Percentiles rank a stretch among this genome's conserved stretches.
phyloP scores from a whole-genome alignment of 495 filamentous ascomycete genomes.

The Penicillium diatomitis region DNA sequence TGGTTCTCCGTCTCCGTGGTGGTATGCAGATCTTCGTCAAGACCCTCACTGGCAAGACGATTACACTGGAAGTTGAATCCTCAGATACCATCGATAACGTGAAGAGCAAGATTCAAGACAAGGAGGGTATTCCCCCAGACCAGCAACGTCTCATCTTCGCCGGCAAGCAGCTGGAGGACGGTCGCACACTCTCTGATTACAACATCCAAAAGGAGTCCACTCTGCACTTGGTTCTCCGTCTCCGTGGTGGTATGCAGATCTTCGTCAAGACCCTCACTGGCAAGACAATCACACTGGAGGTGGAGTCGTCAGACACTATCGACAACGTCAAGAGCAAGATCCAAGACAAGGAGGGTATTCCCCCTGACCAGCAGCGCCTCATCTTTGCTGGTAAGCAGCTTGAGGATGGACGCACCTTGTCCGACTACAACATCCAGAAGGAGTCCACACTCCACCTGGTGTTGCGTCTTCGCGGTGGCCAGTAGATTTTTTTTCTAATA shows the following conservation, averaged over 20 bases:
- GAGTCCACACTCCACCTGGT: constrained; percentile 84
- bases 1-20: constrained; percentile 63
- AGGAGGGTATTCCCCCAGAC: constrained; percentile 92
- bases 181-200: constrained; percentile 92
- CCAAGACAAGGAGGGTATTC: constrained; percentile 87
- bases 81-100: constrained; percentile 98
- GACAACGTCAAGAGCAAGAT: constrained; percentile 93
- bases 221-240: constrained; percentile 91
- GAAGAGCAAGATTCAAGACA: constrained; percentile 96
- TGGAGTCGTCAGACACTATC: constrained; percentile 83
- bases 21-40: constrained; percentile 71
- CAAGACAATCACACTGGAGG: constrained; percentile 87
- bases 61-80: constrained; percentile 61
- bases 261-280: constrained; percentile 91
- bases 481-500: constrained; percentile 32
- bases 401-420: constrained; percentile 75
- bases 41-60: constrained; percentile 64
- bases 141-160: constrained; percentile 94
- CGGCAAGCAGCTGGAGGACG: constrained; percentile 89
- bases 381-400: constrained; percentile 91
- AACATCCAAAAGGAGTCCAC: constrained; percentile 99
- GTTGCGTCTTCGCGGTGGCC: constrained; percentile 77
- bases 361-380: constrained; percentile 79
- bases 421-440: constrained; percentile 93
- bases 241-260: constrained; percentile 96